A percentile compares a stretch with the other conserved stretches of the same genome.
Evolutionary conservation across 257 asterid genomes (phyloP).

Genomic region (Linaria vulgaris): DNA sequence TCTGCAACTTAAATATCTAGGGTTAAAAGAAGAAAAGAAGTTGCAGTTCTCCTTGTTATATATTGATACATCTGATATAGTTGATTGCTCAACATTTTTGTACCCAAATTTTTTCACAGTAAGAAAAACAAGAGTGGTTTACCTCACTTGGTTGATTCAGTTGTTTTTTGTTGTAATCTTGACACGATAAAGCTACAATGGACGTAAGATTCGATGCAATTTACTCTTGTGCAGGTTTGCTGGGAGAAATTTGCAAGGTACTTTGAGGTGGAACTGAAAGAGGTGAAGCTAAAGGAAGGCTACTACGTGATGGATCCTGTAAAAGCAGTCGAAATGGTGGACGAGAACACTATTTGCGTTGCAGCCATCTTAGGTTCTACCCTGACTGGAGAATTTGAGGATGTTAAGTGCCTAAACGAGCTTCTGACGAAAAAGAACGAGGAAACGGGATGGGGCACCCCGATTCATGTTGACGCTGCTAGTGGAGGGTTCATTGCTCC

Average conservation of each 20-base stretch:
- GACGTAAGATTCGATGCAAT: no score
- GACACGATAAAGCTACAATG: neutral
- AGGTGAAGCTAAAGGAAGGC: slow-evolving; percentile 70
- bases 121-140: neutral
- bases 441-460: slow-evolving; percentile 74
- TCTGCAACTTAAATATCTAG: no score
- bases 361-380: slow-evolving; percentile 87
- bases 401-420: slow-evolving; percentile 65
- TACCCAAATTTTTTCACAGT: no score
- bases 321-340: slow-evolving; percentile 71
- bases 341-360: slow-evolving; percentile 74
- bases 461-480: slow-evolving; percentile 86
- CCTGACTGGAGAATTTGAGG: slow-evolving; percentile 73
- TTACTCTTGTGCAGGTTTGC: slow-evolving; percentile 49
- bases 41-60: no score
- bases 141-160: neutral
- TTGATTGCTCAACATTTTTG: no score
- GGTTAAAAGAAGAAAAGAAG: no score
- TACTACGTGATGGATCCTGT: slow-evolving; percentile 66
- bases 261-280: slow-evolving; percentile 78
- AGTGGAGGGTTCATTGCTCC: slow-evolving; percentile 88
- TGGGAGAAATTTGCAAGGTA: slow-evolving; percentile 83
- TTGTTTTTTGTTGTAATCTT: neutral
- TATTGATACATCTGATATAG: no score
- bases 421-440: slow-evolving; percentile 53